Conservation (phyloP, 306 rosid species). For the Inga laurina region DNA sequence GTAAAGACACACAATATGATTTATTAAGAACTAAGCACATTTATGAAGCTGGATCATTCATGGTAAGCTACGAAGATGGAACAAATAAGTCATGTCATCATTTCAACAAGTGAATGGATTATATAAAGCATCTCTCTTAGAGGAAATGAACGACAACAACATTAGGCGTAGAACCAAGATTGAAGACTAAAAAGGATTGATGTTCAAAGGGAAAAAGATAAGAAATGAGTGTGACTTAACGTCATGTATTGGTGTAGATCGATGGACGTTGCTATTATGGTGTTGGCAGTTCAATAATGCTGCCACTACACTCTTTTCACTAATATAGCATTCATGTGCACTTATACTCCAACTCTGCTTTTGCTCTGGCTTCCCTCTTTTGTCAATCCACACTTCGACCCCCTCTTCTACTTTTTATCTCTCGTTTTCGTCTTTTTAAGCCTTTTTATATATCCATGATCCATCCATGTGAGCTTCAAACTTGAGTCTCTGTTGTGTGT, state of each 20-base stretch:
- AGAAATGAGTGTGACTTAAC: background rate
- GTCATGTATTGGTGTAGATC: background rate
- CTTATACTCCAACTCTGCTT: slow-evolving; percentile 69
- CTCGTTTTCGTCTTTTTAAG: background rate
- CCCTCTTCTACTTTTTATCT: background rate
- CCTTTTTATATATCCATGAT: background rate
- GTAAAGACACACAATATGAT: background rate
- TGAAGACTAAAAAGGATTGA: background rate
- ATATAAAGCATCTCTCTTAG: too few species aligned
- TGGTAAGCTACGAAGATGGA: background rate
- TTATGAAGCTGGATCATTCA: background rate
- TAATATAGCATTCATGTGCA: slow-evolving; percentile 35
- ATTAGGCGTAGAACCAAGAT: background rate
- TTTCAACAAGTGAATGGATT: too few species aligned
- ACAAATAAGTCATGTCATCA: background rate
- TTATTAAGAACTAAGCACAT: background rate
- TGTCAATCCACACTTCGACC: slow-evolving; percentile 30
- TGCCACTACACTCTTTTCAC: background rate
- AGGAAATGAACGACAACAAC: too few species aligned
- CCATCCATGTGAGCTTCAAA: background rate
- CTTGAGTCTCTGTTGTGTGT: background rate
- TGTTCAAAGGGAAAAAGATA: background rate
- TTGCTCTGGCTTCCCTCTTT: slow-evolving; percentile 45
- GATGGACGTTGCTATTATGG: slow-evolving; percentile 5
- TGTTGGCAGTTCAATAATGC: slow-evolving; percentile 21